Percentiles rank a stretch among this genome's conserved stretches.
phyloP scores from a whole-genome alignment of 257 asterid genomes.

The Craterostigma plantagineum region DNA sequence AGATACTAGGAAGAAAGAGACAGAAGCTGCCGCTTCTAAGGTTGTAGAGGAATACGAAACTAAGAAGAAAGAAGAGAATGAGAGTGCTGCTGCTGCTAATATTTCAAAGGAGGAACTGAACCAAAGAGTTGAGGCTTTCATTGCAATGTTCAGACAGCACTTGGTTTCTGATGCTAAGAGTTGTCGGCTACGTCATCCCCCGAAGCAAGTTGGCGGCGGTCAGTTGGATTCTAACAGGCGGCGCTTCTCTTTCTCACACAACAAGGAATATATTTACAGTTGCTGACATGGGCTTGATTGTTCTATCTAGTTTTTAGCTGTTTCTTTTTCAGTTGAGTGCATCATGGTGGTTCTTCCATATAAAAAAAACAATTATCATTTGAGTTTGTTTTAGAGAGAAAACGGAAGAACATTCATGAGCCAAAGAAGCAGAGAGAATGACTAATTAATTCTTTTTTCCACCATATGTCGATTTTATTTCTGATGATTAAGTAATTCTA shows the following conservation, averaged over 20 bases:
- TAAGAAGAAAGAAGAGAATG: slow-evolving; percentile 10
- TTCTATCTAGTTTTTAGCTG: background rate
- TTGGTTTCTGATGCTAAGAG: slow-evolving; percentile 64
- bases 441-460: too few species aligned
- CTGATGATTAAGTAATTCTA: too few species aligned
- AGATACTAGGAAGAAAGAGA: slow-evolving; percentile 1
- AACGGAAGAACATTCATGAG: slow-evolving; percentile 6
- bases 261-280: slow-evolving; percentile 1
- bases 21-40: background rate
- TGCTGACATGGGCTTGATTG: background rate
- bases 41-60: background rate
- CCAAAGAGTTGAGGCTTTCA: slow-evolving; percentile 71
- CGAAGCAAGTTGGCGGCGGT: background rate
- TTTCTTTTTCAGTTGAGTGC: background rate
- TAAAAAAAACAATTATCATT: background rate
- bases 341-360: slow-evolving; percentile 9
- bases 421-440: background rate
- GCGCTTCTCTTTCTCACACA: slow-evolving; percentile 9
- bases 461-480: too few species aligned
- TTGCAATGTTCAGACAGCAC: slow-evolving; percentile 86
- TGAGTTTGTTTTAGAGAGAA: slow-evolving; percentile 1
- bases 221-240: background rate
- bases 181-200: slow-evolving; percentile 7
- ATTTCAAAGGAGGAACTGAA: slow-evolving; percentile 74
- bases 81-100: slow-evolving; percentile 21